These are phyloP conservation scores for Polychaeton citri DNA, from an alignment of 2,329 filamentous ascomycete species.

Conservation along the genomic window DNA sequence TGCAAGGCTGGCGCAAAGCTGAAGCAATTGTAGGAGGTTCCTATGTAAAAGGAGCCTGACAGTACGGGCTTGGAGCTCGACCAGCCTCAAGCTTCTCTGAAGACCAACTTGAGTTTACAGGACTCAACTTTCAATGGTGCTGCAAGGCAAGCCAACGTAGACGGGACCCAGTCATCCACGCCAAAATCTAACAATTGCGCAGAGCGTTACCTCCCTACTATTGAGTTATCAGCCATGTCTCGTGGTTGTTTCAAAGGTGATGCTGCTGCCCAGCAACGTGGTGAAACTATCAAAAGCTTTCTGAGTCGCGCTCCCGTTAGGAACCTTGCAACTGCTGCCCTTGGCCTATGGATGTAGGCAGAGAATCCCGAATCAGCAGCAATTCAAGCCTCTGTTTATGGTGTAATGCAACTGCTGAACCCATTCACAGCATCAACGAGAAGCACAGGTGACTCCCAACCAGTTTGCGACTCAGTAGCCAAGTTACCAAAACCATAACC, in stretches of 20 bases:
- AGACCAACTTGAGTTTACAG: too few species aligned
- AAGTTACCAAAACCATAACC: slow-evolving; percentile 27
- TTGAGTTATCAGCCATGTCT: too few species aligned
- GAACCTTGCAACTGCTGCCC: slow-evolving; percentile 36
- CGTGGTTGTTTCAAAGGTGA: slow-evolving; percentile 48
- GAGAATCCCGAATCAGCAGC: slow-evolving; percentile 45
- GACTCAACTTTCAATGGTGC: too few species aligned
- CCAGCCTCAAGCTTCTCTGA: too few species aligned
- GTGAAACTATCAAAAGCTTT: slow-evolving; percentile 53
- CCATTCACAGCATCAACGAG: slow-evolving; percentile 33
- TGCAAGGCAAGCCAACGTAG: too few species aligned
- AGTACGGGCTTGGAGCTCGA: too few species aligned
- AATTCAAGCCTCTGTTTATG: slow-evolving; percentile 36
- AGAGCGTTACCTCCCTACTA: too few species aligned
- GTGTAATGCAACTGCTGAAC: slow-evolving; percentile 42
- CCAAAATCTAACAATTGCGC: too few species aligned
- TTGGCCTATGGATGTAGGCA: slow-evolving; percentile 59
- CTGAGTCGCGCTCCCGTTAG: slow-evolving; percentile 54
- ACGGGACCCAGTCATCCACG: too few species aligned
- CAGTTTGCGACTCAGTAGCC: slow-evolving; percentile 30
- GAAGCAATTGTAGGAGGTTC: background rate
- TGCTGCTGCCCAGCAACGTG: slow-evolving; percentile 45
- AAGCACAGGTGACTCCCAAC: slow-evolving; percentile 38
- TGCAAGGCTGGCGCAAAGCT: background rate
- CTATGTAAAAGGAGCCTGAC: slow-evolving; percentile 4